Percentiles rank a stretch among this genome's conserved stretches.
These are phyloP conservation scores for Neofusicoccum umdonicola DNA, from an alignment of 2,329 filamentous ascomycete species.

Conservation along the genomic window DNA sequence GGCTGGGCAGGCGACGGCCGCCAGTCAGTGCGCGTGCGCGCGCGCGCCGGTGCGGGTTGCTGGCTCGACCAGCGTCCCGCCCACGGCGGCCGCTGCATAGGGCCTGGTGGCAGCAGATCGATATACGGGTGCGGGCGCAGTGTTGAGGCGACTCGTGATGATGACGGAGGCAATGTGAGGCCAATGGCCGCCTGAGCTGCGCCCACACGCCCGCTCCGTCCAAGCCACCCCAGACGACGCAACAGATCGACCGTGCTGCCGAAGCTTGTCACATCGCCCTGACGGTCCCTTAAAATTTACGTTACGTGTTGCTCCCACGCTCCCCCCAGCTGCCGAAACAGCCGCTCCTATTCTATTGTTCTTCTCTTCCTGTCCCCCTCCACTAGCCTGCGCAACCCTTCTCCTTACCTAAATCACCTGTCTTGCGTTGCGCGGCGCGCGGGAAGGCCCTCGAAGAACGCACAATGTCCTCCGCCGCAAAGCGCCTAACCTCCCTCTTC, in stretches of 20 bases:
- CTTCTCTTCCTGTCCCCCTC: neutral
- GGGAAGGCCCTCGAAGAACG: neutral
- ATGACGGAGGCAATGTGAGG: neutral
- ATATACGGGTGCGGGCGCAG: slow-evolving; percentile 2
- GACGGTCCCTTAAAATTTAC: slow-evolving; percentile 18
- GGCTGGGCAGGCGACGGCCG: neutral
- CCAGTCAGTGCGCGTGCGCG: neutral
- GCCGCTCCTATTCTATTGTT: slow-evolving; percentile 2
- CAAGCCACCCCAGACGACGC: slow-evolving; percentile 16
- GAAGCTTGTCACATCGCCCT: slow-evolving; percentile 15
- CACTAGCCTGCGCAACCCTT: slow-evolving; percentile 2
- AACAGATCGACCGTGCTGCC: slow-evolving; percentile 9
- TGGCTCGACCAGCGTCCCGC: neutral
- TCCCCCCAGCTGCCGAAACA: neutral
- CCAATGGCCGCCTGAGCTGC: slow-evolving; percentile 14
- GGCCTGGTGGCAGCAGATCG: slow-evolving; percentile 13
- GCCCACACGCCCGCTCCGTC: slow-evolving; percentile 5
- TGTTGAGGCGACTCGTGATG: slow-evolving; percentile 8
- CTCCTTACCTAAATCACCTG: neutral
- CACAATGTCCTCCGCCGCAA: slow-evolving; percentile 14
- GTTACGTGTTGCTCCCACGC: neutral
- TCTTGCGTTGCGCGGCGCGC: slow-evolving; percentile 15
- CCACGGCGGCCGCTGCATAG: neutral
- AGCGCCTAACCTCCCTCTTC: slow-evolving; percentile 18
- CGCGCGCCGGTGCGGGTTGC: neutral